A percentile compares a stretch with the other conserved stretches of the same genome.
Conservation (phyloP, 1,284 basidiomycete species). For the Cryptococcus depauperatus region DNA sequence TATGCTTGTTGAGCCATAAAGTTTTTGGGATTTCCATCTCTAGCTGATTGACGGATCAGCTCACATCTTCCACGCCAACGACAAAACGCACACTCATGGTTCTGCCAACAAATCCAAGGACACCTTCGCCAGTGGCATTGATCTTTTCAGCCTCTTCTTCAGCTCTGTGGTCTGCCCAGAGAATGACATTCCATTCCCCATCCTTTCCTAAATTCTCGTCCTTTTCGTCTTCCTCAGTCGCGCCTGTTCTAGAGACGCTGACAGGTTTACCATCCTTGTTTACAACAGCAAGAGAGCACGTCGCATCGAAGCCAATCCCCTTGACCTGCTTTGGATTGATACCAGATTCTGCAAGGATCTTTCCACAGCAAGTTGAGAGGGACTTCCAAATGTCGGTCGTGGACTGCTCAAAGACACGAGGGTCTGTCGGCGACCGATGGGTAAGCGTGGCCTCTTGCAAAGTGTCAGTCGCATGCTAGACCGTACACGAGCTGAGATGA, state of each 20-base stretch:
- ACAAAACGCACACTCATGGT: constrained; percentile 77
- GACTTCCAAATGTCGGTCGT: constrained; percentile 78
- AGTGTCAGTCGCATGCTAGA: background rate
- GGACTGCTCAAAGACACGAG: constrained; percentile 76
- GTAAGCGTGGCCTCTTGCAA: constrained; percentile 64
- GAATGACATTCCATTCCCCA: constrained; percentile 73
- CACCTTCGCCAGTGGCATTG: constrained; percentile 73
- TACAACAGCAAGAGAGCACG: constrained; percentile 86
- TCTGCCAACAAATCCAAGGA: constrained; percentile 91
- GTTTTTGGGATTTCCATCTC: constrained; percentile 98
- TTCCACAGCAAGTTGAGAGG: constrained; percentile 62
- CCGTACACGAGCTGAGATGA: background rate
- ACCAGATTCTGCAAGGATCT: constrained; percentile 57
- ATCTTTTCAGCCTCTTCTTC: constrained; percentile 84
- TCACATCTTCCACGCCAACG: background rate
- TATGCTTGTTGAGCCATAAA: constrained; percentile 88
- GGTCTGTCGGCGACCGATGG: constrained; percentile 73
- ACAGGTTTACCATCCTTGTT: constrained; percentile 68
- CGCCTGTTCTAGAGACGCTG: constrained; percentile 56
- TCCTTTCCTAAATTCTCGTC: constrained; percentile 48
- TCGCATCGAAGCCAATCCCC: constrained; percentile 93
- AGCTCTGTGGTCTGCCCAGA: constrained; percentile 87
- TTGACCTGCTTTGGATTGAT: constrained; percentile 62
- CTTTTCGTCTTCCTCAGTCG: constrained; percentile 18
- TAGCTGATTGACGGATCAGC: constrained; percentile 50